Evolutionary conservation across 2,329 filamentous ascomycete species (phyloP), one percentile per base, ranked within the genome.

Genomic region (Botrytis elliptica): DNA sequence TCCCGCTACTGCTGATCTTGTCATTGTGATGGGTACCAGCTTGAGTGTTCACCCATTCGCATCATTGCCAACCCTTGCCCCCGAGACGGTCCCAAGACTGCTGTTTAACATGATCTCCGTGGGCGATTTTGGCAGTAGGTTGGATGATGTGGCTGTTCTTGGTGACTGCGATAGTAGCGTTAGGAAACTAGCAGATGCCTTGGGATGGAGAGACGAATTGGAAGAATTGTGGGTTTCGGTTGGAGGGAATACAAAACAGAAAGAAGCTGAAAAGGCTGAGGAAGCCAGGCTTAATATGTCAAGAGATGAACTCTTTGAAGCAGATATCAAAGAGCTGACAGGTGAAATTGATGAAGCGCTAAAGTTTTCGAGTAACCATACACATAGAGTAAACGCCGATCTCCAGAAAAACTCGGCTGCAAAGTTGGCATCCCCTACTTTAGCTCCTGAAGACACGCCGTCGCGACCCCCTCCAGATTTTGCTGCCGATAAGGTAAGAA

Each of bases 31-130:
- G 85, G 96, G 96, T 2, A 98, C 95, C 0, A 97, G 94, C 79
- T 83, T 98, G 74, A 89, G 86, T 0, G 95, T 98, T 2, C 93
- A 95, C 76, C 96, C 96, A 0, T 99, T 99, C 81, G 94, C 95
- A 1, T 90, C 90, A 65, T 84, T 98, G 68, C 95, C 95, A 0
- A 84, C 87, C 22, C 84, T 91, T 77, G 90, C 90, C 36, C 79
- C 81, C 4, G 86, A 90, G 1, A 85, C 85, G 0, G 88, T 88
- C 4, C 96, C 95, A 0, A 88, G 96, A 16, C 84, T 99, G 3
- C 85, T 99, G 33, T 93, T 99, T 82, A 99, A 99, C 81, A 87
- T 91, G 83, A 93, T 98, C 82, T 85, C 85, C 52, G 96, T 97
- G 0, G 95, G 96, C 0, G 89, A 89, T 33, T 81, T 99, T 52